phyloP scores from a whole-genome alignment of 1,139 yeast genomes.

The Suhomyces wounanorum region DNA sequence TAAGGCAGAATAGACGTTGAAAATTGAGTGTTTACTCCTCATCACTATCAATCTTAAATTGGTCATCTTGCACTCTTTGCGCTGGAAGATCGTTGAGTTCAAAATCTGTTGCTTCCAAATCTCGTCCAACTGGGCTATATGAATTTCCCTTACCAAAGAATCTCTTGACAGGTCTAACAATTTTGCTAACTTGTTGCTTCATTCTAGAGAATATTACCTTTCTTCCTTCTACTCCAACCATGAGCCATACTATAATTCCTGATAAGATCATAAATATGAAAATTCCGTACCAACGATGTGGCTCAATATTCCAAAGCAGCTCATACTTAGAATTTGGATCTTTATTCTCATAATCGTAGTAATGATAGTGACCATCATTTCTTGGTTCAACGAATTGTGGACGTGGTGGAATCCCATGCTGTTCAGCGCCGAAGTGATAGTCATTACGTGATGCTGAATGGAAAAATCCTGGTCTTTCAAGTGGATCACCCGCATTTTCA shows the following conservation, averaged over 20 bases:
- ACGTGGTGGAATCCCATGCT: conserved; percentile 42
- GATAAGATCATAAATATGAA: conserved; percentile 48
- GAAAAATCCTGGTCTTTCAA: conserved; percentile 41
- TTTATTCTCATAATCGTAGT: conserved; percentile 34
- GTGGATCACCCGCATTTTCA: neutral
- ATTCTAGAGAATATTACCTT: conserved; percentile 11
- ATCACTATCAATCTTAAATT: conserved; percentile 22
- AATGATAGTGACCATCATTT: conserved; percentile 25
- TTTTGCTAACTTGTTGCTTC: neutral
- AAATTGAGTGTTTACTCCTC: conserved; percentile 11
- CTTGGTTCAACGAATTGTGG: conserved; percentile 41
- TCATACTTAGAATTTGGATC: conserved; percentile 29
- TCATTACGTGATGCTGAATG: conserved; percentile 51
- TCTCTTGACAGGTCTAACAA: neutral
- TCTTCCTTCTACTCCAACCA: conserved; percentile 46
- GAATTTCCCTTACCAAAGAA: neutral
- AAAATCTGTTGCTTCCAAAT: conserved; percentile 7
- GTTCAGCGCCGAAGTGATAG: conserved; percentile 57
- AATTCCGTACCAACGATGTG: conserved; percentile 60
- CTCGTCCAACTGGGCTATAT: conserved; percentile 1
- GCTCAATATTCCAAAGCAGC: conserved; percentile 44
- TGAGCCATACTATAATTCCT: conserved; percentile 44
- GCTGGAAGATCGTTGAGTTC: conserved; percentile 11
- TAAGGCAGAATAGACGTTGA: neutral
- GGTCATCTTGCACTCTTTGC: neutral